Evolutionary conservation across 257 asterid species (phyloP), one percentile per base, ranked within the genome.

Genomic region (Eucommia ulmoides): DNA sequence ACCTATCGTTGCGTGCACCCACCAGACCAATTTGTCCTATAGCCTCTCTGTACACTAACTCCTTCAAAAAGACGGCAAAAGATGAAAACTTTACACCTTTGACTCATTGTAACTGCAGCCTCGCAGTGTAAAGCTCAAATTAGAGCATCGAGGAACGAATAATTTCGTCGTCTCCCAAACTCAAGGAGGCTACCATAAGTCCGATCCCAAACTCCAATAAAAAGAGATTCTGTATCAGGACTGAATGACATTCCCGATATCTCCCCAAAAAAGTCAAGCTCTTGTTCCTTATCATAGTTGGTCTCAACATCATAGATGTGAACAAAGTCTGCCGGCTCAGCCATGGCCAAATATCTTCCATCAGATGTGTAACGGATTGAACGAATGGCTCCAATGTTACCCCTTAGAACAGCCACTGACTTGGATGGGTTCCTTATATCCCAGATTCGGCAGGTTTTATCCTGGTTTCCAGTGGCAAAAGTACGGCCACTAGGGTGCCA

Each of bases 241-340:
- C 97, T 88, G 51, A 79, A 84, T 2, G 97, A 79, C 57, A 82
- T 69, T 24, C 97, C 97, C 1, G 95, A 88, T 55, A 82, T 81
- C 78, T 88, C 97, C 41, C 97, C 97, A 52, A 88, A 84, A 89
- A 88, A 88, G 64, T 88, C 94, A 6, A 84, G 74, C 42, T 84
- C 97, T 69, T 88, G 95, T 52, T 84, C 94, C 64, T 74, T 71
- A 54, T 71, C 73, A 8, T 82, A 88, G 41, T 89, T 94, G 21
- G 74, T 69, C 62, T 67, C 45, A 17, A 84, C 92, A 56, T 84
- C 95, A 44, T 81, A 84, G 23, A 88, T 61, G 22, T 88, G 97
- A 61, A 88, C 95, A 35, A 77, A 88, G 63, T 88, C 97, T 10
- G 94, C 97, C 50, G 95, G 94, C 68, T 88, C 97, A n/a, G 97